phyloP scores from a whole-genome alignment of 495 filamentous ascomycete genomes.

The Talaromyces wortmannii region DNA sequence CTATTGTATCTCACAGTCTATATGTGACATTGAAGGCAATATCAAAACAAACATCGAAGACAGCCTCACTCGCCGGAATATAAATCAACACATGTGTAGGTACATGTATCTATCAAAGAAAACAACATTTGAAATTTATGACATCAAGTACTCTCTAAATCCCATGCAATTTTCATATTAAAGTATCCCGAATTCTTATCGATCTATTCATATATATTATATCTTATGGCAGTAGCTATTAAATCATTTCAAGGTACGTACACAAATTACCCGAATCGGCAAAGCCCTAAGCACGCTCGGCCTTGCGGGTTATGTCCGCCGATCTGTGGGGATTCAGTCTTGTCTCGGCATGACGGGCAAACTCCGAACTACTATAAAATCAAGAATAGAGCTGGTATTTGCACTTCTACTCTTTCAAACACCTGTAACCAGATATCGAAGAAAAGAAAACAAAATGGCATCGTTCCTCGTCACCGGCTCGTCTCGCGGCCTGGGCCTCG shows the following conservation, averaged over 20 bases:
- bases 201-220: too few species aligned
- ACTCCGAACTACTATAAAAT: neutral
- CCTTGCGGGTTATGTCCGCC: neutral
- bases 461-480: slow-evolving; percentile 33
- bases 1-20: too few species aligned
- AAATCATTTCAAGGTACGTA: neutral
- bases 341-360: neutral
- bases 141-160: too few species aligned
- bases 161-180: too few species aligned
- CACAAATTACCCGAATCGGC: too few species aligned
- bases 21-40: too few species aligned
- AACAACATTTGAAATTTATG: too few species aligned
- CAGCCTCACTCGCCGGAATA: too few species aligned
- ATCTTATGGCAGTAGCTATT: neutral
- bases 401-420: neutral
- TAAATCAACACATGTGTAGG: too few species aligned
- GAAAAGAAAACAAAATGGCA: slow-evolving; percentile 10
- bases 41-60: too few species aligned
- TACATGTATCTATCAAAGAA: too few species aligned
- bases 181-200: too few species aligned
- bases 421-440: neutral
- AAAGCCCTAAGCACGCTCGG: neutral
- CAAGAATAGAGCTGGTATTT: neutral
- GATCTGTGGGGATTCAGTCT: neutral
- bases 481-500: slow-evolving; percentile 31